Evolutionary conservation across 1,139 yeast species (phyloP), one percentile per base, ranked within the genome.

Genomic region (Scheffersomyces quercinus): DNA sequence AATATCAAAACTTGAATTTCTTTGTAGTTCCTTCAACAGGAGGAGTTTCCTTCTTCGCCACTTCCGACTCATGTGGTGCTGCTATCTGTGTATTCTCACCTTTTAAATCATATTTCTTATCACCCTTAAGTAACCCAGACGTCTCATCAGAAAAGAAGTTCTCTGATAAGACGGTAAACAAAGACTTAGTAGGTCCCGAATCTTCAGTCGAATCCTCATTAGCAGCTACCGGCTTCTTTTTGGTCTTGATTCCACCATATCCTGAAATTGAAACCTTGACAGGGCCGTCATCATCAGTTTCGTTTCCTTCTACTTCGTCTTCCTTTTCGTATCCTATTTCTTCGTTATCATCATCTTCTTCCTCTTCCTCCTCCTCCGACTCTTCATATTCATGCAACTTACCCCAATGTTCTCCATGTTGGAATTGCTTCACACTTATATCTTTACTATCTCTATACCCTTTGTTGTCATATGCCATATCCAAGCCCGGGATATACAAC

Each of bases 401-500:
- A 4, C 83, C 84, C 76, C 77, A 79, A 40, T 58, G 66, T 9
- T 62, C 65, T 26, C 51, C 55, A 26, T 56, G 58, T 6, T 59
- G 51, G 14, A 59, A 63, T 45, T 41, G 38, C 10, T 59, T 54
- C 8, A 68, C 65, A 63, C 67, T 65, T 39, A 60, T 65, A 6
- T 68, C 48, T 8, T 38, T 41, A 33, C 46, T 50, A 26, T 52
- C 57, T 41, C 50, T 46, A 34, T 74, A 74, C 0, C 79, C 79
- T 13, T 57, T 56, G 46, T 74, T 74, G 7, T 60, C 54, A 49
- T 74, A 74, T 32, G 64, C 65, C 2, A 55, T 53, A 64, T 50
- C 87, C 73, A 53, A 77, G 0, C 79, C 80, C 1, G 80, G 89
- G 5, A 88, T 78, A 29, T 73, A 64, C 59, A 88, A 67, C 30